These are phyloP conservation scores for Heterobasidion annosum DNA, from an alignment of 1,284 basidiomycete genomes.

Conservation along the genomic window DNA sequence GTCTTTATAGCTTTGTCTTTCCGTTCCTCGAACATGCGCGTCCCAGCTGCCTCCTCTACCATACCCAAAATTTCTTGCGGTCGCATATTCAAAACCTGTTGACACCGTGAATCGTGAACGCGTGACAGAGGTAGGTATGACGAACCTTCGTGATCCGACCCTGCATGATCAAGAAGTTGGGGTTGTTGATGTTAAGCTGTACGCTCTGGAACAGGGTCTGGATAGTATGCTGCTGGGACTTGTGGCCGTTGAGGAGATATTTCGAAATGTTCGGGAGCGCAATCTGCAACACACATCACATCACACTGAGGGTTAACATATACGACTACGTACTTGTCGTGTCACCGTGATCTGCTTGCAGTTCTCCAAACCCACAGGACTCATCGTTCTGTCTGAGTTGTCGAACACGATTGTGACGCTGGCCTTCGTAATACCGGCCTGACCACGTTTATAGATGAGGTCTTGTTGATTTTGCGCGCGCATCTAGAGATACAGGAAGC, in stretches of 20 bases:
- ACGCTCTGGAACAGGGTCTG: conserved; percentile 96
- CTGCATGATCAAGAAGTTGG: conserved; percentile 99
- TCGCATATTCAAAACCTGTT: conserved; percentile 92
- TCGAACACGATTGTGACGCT: conserved; percentile 99
- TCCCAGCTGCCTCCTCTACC: conserved; percentile 98
- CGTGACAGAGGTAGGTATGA: background rate
- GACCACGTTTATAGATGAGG: conserved; percentile 96
- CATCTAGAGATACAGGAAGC: conserved; percentile 45
- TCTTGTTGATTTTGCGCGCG: conserved; percentile 96
- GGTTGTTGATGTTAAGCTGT: conserved; percentile 99
- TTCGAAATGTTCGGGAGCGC: conserved; percentile 93
- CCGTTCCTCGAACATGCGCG: conserved; percentile 97
- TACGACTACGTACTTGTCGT: conserved; percentile 61
- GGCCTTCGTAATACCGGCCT: conserved; percentile 95
- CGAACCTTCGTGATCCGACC: conserved; percentile 85
- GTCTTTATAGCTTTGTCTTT: conserved; percentile 98
- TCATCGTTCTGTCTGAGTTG: conserved; percentile 88
- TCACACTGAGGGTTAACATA: background rate
- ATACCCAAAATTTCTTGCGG: conserved; percentile 97
- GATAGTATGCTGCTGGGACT: conserved; percentile 80
- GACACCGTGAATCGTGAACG: background rate
- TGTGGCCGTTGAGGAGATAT: conserved; percentile 96
- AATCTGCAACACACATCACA: conserved; percentile 42
- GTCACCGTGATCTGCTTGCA: conserved; percentile 93
- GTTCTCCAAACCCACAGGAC: conserved; percentile 81